Evolutionary conservation across 345 rosid genomes (phyloP), one percentile per base, ranked within the genome.

Genomic region (Eutrema japonicum): DNA sequence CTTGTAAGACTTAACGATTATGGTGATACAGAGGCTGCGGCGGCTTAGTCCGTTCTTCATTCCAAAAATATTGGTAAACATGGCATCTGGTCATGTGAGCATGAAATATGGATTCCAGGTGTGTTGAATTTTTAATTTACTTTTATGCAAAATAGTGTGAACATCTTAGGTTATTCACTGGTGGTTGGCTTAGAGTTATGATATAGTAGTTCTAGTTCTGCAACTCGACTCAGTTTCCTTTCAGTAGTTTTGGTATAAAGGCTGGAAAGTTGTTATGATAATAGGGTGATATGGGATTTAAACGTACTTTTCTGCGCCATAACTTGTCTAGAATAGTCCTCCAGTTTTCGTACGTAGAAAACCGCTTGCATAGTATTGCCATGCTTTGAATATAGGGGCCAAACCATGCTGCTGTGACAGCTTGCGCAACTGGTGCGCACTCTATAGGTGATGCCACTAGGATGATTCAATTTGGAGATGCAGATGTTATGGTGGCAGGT

Each of bases 321-420:
- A 37, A 26, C 16, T 4, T 62, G 51, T 52, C 16, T 40, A 62
- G 45, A 52, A 32, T 35, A 14, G 54, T 53, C 63, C 32, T 63
- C 11, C 6, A 26, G 13, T 18, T 18, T 61, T 62, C 18, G 70
- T 36, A 60, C 58, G 55, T 53, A 53, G 69, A 40, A 54, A 53
- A 64, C 30, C 4, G 52, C 42, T 53, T 41, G 71, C 66, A 58
- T 58, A 26, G 35, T 75, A 51, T 71, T 29, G 53, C 53, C 68
- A 50, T 71, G 46, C 52, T 71, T 75, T 80, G 81, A 73, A 61
- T 82, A 68, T 80, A 94, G 97, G 98, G 99, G 52, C 97, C 99
- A 80, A 95, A 95, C 81, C 99, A 92, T 88, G 93, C 97, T 77
- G 97, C 97, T 57, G 97, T 95, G 79, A 92, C 97, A 76, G 99